Percentiles rank a stretch among this genome's conserved stretches.
Conservation (phyloP, 768 basidiomycete species). For the Hygrocybe punicea region DNA sequence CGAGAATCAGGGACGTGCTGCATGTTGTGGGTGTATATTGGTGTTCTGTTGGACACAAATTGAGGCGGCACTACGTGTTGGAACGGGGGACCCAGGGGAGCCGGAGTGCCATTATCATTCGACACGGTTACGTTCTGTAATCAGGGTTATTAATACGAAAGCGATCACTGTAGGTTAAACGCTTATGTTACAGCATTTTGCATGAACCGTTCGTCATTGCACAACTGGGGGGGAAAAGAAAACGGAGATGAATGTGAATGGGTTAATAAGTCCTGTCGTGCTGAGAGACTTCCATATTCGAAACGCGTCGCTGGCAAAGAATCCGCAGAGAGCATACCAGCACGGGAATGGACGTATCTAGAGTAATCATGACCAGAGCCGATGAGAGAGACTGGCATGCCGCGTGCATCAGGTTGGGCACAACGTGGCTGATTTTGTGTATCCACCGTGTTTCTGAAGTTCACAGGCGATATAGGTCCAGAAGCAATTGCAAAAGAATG, state of each 20-base stretch:
- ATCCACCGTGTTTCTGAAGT: too few relatives aligned
- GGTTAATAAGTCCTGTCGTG: neutral
- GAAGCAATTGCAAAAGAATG: too few relatives aligned
- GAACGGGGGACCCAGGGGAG: neutral
- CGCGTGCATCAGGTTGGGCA: too few relatives aligned
- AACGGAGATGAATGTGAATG: neutral
- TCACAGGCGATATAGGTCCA: too few relatives aligned
- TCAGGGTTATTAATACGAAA: neutral
- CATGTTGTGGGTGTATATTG: neutral
- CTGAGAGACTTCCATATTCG: neutral
- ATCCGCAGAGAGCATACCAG: too few relatives aligned
- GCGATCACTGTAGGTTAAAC: neutral
- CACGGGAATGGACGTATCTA: too few relatives aligned
- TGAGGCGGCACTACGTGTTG: too few relatives aligned
- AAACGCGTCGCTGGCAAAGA: neutral
- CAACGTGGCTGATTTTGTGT: too few relatives aligned
- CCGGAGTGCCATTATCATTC: constrained; percentile 1
- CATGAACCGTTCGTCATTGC: neutral
- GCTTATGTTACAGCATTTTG: neutral
- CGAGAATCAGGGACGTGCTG: constrained; percentile 2
- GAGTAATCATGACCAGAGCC: too few relatives aligned
- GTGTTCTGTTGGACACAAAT: neutral
- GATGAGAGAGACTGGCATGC: too few relatives aligned
- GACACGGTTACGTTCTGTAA: neutral
- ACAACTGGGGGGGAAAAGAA: neutral